phyloP scores from a whole-genome alignment of 306 rosid species.

The Cyamopsis tetragonoloba region DNA sequence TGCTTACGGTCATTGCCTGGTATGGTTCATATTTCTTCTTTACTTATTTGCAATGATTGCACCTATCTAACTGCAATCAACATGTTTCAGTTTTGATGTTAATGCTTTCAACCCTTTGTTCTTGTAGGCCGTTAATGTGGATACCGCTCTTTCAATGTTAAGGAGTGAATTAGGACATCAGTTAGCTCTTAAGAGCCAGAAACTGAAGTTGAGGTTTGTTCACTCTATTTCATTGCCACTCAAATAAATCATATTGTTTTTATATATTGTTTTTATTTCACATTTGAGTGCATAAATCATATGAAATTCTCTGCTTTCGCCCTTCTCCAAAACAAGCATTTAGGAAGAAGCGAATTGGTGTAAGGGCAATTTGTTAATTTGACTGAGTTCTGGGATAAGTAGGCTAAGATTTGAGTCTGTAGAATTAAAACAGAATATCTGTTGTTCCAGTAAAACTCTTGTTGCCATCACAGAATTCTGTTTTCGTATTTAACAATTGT shows the following conservation, averaged over 20 bases:
- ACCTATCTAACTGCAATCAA: background rate
- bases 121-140: conserved; percentile 74
- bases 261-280: too few relatives aligned
- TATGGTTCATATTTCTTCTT: conserved; percentile 31
- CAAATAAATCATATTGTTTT: background rate
- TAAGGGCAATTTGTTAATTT: background rate
- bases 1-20: conserved; percentile 72
- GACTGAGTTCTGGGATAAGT: background rate
- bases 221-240: background rate
- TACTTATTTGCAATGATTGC: too few relatives aligned
- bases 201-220: conserved; percentile 61
- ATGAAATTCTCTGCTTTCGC: background rate
- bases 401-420: background rate
- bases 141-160: conserved; percentile 51
- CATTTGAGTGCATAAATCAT: too few relatives aligned
- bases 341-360: background rate
- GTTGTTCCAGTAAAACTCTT: background rate
- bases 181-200: conserved; percentile 68
- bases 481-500: conserved; percentile 6
- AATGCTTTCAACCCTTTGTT: conserved; percentile 14
- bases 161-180: conserved; percentile 91
- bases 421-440: background rate
- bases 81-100: too few relatives aligned
- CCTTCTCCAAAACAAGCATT: background rate
- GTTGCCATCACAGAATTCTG: background rate